phyloP scores from a whole-genome alignment of 2,329 filamentous ascomycete genomes.

The Diaporthe eres region DNA sequence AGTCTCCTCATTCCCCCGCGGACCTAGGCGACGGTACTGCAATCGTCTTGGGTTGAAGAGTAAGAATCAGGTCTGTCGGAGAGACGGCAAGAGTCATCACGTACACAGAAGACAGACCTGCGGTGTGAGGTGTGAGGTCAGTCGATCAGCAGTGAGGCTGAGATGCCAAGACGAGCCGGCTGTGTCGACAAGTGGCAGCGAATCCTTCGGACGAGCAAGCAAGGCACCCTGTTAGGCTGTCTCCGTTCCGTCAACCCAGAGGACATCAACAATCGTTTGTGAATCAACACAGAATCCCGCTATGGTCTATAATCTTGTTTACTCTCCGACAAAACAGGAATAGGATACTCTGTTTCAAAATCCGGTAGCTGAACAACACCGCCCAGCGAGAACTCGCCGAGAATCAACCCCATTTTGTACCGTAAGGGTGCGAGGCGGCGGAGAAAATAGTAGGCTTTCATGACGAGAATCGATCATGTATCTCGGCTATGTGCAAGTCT shows the following conservation, averaged over 20 bases:
- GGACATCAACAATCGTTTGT: not conserved
- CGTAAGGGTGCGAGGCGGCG: too few relatives aligned
- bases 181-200: not conserved
- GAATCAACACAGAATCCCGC: too few relatives aligned
- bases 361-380: not conserved
- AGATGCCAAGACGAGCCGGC: conserved; percentile 13
- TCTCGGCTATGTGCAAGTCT: too few relatives aligned
- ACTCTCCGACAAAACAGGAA: not conserved
- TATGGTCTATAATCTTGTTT: not conserved
- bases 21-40: too few relatives aligned
- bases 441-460: too few relatives aligned
- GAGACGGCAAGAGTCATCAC: not conserved
- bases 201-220: conserved; percentile 2
- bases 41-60: not conserved
- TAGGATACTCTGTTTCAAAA: not conserved
- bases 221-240: conserved; percentile 7
- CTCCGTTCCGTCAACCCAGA: not conserved
- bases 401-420: not conserved
- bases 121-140: not conserved
- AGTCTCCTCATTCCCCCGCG: not conserved
- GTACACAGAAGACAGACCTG: not conserved
- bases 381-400: not conserved
- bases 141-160: conserved; percentile 19
- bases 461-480: not conserved
- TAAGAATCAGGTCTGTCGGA: not conserved